Evolutionary conservation across 179 eudicot genomes (phyloP), one percentile per base, ranked within the genome.

Genomic region (Vitellaria paradoxa): DNA sequence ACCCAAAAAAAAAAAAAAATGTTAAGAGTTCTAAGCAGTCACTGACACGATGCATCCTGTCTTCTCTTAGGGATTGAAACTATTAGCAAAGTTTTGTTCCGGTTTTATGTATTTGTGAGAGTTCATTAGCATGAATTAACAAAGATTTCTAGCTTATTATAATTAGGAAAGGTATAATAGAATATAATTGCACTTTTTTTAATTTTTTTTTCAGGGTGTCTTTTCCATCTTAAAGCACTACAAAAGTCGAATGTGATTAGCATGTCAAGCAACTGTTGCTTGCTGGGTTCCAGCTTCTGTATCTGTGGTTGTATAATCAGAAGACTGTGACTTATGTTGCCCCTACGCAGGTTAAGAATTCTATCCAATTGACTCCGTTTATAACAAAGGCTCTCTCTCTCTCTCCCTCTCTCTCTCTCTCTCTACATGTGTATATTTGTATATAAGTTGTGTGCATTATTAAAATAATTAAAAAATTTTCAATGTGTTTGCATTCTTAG

Each of bases 261-360:
- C 73, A 83, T 81, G 84, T 77, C 75, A 72, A 79, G 82, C 80
- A 79, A 68, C 82, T 53, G 53, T 71, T 57, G 66, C 57, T 60
- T 64, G 76, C 78, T 45, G 77, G 67, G 52, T 82, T 78, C 74
- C 78, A 68, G 79, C 77, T 79, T 72, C 50, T 57, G 50, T 71
- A 10, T 53, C 52, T 62, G 69, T 70, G 50, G 47, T 46, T 65
- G 42, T 61, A 65, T 66, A 30, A 69, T 46, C 81, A 81, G 71
- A 74, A 30, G 79, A 72, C 65, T 50, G 49, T 71, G 72, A 65
- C 74, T 74, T 65, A 68, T 76, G 78, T 72, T 76, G 77, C 75
- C 66, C 81, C 71, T 64, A 66, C 89, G 89, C 82, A 89, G 90
- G 92, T 87, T 75, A 74, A 60, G 68, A 64, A 70, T 40, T 56